Evolutionary conservation across 805 yeast species (phyloP).

Genomic region (Martiniozyma abietophila): DNA sequence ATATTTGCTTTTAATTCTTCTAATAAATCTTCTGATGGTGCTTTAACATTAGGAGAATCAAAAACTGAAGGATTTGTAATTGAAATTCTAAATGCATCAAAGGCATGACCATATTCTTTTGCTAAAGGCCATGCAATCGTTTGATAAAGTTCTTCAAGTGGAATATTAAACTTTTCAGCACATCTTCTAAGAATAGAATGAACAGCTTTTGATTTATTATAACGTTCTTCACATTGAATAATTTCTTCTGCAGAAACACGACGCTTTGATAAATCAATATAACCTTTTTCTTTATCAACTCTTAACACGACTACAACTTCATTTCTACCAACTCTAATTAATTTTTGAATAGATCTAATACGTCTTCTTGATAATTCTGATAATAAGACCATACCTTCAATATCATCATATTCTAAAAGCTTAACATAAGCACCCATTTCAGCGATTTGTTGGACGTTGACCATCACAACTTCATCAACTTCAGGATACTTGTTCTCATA

Average conservation of each 20-base stretch:
- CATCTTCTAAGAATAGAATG: conserved; percentile 98
- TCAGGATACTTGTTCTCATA: conserved; percentile 98
- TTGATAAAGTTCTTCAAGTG: conserved; percentile 79
- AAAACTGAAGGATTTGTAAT: conserved; percentile 87
- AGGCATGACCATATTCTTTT: conserved; percentile 91
- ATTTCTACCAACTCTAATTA: conserved; percentile 95
- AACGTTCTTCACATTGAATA: conserved; percentile 93
- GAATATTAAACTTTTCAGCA: conserved; percentile 88
- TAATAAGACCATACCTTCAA: conserved; percentile 96
- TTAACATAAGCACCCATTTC: conserved; percentile 99
- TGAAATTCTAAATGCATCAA: conserved; percentile 93
- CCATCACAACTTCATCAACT: conserved; percentile 98
- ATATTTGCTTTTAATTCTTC: conserved; percentile 83
- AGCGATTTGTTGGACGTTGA: conserved; percentile 95
- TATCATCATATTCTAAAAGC: conserved; percentile 91
- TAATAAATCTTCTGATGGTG: conserved; percentile 67
- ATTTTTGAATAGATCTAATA: conserved; percentile 93
- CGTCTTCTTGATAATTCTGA: conserved; percentile 98
- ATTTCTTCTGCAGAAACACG: conserved; percentile 97
- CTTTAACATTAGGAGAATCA: conserved; percentile 48
- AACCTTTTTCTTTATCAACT: conserved; percentile 98
- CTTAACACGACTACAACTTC: conserved; percentile 97
- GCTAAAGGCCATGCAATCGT: conserved; percentile 96
- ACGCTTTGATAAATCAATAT: conserved; percentile 95
- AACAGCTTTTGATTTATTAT: conserved; percentile 92